Base-by-base conservation (phyloP, 2,329 filamentous ascomycete genomes). In the Exophiala xenobiotica region DNA sequence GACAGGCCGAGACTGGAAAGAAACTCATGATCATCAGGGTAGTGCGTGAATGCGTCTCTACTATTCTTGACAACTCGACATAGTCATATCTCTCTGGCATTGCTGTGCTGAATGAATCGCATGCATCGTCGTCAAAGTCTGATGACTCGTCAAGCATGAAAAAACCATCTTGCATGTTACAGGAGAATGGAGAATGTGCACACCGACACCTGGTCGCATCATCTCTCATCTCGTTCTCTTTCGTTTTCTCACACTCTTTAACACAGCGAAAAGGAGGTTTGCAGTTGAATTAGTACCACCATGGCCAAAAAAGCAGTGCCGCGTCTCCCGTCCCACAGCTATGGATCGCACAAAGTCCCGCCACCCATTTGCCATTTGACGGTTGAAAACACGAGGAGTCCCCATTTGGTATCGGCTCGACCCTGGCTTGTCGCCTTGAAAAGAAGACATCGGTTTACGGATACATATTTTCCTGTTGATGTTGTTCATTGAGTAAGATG, bases 91-190 rank as follows among this genome's bases (percentile, higher is more conserved):
- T 43, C 44, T 22, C 41, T 49, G 37, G 35, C 22, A 14, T 31
- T 26, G 19, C 8, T 39, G 18, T 9, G 11, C 39, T 42, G 22
- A 46, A 14, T 16, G 12, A 3, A 40, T 11, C 22, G 6, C 9
- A 22, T 31, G 46, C 37, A 22, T 51, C 48, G 14, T 54, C 52
- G 20, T 6, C 9, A 3, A 6, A 8, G 18, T 40, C 38, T 18
- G n/a, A 11, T 18, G 20, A 14, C n/a, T 40, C 49, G 39, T 53
- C 46, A 52, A 46, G 49, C 49, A 46, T 40, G 18, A 56, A 49
- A 40, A 45, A 38, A 41, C 46, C 49, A 50, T 46, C 31, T 50
- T 38, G 46, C 51, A 50, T 50, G 41, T 50, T 46, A 49, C 51
- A 54, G 41, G 46, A 50, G 46, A 50, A 50, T 29, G 18, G 38